Base-by-base conservation (phyloP, 208 protist genomes). In the Leishmania tarentolae region DNA sequence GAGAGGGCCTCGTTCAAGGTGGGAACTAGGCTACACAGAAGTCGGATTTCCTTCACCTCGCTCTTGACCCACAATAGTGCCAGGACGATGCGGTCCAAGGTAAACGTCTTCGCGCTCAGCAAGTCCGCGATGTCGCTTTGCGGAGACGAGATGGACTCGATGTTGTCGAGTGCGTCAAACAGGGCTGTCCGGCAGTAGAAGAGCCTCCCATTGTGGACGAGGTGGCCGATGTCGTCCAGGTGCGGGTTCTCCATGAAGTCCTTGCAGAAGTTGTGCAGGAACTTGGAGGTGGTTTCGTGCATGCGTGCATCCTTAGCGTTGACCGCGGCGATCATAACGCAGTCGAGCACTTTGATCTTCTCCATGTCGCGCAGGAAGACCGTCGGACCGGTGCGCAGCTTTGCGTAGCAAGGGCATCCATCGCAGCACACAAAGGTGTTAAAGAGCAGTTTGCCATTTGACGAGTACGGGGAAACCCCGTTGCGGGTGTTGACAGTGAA, bases 321-420 rank as follows among this genome's bases (percentile, higher is more conserved):
- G 35, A 93, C 86, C 5, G 92, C 89, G 80, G 86, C 88, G 65
- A 96, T 94, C 66, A 93, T 87, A n/a, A 93, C 72, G 75, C 88
- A 93, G 80, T 96, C 92, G 66, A 96, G 87, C 47, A 96, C 86
- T 76, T 96, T 96, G 73, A 85, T 90, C 81, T 93, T 93, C 75
- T 96, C 90, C 70, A 96, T 86, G 75, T 92, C 89, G 69, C 85
- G 83, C 75, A 94, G 86, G 79, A 93, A 94, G n/a, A 94, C 61
- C 19, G 92, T 93, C 72, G 86, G 86, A 47, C 80, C 84, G n/a
- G 78, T 85, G 75, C 85, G 85, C 44, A 96, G 84, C 59, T 88
- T 87, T 28, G 79, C 80, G 79, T 87, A 92, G 70, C 92, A 96
- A 9, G 89, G 86, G 72, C 92, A 96, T 40, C 88, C 85, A 35